phyloP scores from a whole-genome alignment of 2,329 filamentous ascomycete genomes.

The Ascochyta lentis region DNA sequence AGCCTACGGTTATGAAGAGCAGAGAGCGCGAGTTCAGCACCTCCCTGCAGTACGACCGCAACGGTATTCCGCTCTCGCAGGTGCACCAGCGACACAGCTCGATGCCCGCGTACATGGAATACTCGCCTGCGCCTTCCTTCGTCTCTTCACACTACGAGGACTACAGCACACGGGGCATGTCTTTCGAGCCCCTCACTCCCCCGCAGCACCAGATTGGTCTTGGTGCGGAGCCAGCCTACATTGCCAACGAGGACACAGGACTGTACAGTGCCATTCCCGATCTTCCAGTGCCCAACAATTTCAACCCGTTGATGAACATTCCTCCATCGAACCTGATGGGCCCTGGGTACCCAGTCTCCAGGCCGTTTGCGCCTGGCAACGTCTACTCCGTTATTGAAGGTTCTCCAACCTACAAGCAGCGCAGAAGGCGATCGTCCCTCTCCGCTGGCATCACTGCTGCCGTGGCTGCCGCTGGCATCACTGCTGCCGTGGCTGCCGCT shows the following conservation, averaged over 20 bases:
- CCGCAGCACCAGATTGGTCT: slow-evolving; percentile 87
- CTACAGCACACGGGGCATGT: slow-evolving; percentile 94
- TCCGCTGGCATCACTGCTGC: slow-evolving; percentile 79
- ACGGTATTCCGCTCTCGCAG: slow-evolving; percentile 82
- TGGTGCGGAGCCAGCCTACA: slow-evolving; percentile 89
- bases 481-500: slow-evolving; percentile 69
- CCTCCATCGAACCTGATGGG: slow-evolving; percentile 84
- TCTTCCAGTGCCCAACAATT: slow-evolving; percentile 74
- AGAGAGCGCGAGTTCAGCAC: slow-evolving; percentile 79
- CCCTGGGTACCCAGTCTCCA: slow-evolving; percentile 75
- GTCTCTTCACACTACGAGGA: slow-evolving; percentile 99
- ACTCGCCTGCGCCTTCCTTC: slow-evolving; percentile 96
- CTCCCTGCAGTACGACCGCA: slow-evolving; percentile 83
- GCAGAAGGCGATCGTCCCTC: slow-evolving; percentile 90
- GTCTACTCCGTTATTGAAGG: slow-evolving; percentile 97
- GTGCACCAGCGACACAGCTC: slow-evolving; percentile 92
- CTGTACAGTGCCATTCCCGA: slow-evolving; percentile 95
- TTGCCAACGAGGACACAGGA: slow-evolving; percentile 96
- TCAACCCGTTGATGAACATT: slow-evolving; percentile 90
- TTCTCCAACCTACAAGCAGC: slow-evolving; percentile 98
- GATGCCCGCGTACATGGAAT: slow-evolving; percentile 98
- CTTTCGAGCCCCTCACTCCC: slow-evolving; percentile 95
- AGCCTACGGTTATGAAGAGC: slow-evolving; percentile 76
- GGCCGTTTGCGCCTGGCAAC: slow-evolving; percentile 74
- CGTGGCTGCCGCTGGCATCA: slow-evolving; percentile 68